Evolutionary conservation across 805 yeast species (phyloP).

Genomic region (Metahyphopichia silvanorum): DNA sequence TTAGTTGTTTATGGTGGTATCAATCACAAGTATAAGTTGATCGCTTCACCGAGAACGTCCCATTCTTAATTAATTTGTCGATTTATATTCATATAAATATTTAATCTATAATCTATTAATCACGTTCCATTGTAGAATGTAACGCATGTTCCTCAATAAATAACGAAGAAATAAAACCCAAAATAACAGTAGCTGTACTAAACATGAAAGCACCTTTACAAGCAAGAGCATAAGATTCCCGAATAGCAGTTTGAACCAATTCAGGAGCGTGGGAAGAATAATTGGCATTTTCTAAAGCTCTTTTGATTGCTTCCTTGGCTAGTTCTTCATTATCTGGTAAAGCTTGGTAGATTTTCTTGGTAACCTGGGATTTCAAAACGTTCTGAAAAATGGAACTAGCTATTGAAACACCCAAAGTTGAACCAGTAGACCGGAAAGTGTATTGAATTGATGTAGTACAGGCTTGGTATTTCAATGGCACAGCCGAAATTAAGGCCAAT

Average conservation of each 20-base stretch:
- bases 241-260: constrained; percentile 44
- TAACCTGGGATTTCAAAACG: constrained; percentile 29
- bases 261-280: constrained; percentile 54
- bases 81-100: neutral
- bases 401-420: constrained; percentile 76
- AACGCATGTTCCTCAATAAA: constrained; percentile 58
- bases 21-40: constrained; percentile 19
- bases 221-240: constrained; percentile 50
- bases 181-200: constrained; percentile 34
- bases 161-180: constrained; percentile 41
- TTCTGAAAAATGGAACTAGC: constrained; percentile 66
- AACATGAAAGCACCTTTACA: constrained; percentile 54
- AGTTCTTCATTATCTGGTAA: constrained; percentile 29
- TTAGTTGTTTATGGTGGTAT: constrained; percentile 15
- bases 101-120: constrained; percentile 9
- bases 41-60: no score
- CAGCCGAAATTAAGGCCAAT: constrained; percentile 74
- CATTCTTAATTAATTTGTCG: no score
- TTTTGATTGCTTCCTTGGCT: constrained; percentile 43
- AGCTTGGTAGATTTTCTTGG: constrained; percentile 11
- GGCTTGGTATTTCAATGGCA: constrained; percentile 68
- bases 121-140: constrained; percentile 50
- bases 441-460: constrained; percentile 87
- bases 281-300: constrained; percentile 55
- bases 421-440: constrained; percentile 82